phyloP scores from a whole-genome alignment of 2,329 filamentous ascomycete species.

The Penicillium expansum region DNA sequence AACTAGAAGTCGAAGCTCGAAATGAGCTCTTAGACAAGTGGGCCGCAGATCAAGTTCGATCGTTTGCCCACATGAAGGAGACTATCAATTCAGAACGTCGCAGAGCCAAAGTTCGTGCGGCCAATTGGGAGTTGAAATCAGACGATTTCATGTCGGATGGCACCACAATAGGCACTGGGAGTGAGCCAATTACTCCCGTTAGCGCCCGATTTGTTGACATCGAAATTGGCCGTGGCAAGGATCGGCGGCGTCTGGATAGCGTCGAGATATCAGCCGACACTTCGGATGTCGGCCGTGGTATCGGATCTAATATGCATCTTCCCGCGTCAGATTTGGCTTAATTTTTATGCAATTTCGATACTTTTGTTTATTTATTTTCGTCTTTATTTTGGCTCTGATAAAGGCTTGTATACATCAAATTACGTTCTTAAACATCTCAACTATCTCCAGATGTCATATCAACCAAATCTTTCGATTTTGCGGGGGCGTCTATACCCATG shows the following conservation, averaged over 20 bases:
- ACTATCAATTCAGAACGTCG: conserved; percentile 41
- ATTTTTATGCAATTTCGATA: conserved; percentile 12
- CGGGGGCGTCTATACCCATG: neutral
- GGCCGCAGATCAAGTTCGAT: conserved; percentile 34
- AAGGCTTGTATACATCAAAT: neutral
- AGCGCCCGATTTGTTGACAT: conserved; percentile 44
- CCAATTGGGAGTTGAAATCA: conserved; percentile 42
- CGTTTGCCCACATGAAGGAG: conserved; percentile 37
- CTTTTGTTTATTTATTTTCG: conserved; percentile 2
- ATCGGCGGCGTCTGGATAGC: conserved; percentile 40
- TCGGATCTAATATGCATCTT: conserved; percentile 20
- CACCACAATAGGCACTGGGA: conserved; percentile 25
- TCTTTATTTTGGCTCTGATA: neutral
- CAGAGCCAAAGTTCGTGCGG: conserved; percentile 39
- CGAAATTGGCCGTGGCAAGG: conserved; percentile 41
- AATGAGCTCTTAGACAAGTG: conserved; percentile 34
- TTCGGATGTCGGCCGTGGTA: conserved; percentile 11
- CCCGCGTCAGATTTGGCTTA: conserved; percentile 27
- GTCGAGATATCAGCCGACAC: conserved; percentile 38
- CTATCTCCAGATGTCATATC: neutral
- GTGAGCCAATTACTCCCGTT: conserved; percentile 45
- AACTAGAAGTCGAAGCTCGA: conserved; percentile 39
- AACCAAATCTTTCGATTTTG: neutral
- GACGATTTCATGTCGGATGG: conserved; percentile 36
- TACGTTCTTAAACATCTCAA: neutral